These are phyloP conservation scores for Kwoniella mangroviensis DNA, from an alignment of 768 basidiomycete genomes.

Conservation along the genomic window DNA sequence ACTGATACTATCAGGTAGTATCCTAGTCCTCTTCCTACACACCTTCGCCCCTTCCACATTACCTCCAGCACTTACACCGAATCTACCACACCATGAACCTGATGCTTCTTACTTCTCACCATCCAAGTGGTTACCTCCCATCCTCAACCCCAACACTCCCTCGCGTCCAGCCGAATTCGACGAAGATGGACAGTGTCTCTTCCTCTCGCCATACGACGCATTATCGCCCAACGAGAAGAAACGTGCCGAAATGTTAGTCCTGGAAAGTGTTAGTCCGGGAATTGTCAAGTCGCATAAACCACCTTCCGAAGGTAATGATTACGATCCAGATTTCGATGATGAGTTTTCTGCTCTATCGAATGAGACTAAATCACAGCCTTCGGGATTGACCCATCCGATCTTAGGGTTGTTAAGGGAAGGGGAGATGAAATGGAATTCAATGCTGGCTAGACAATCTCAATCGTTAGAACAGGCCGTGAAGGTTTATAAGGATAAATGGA, in stretches of 20 bases:
- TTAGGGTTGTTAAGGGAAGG: slow-evolving; percentile 81
- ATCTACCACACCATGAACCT: slow-evolving; percentile 37
- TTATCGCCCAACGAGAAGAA: slow-evolving; percentile 46
- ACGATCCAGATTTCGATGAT: slow-evolving; percentile 41
- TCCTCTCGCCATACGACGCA: slow-evolving; percentile 54
- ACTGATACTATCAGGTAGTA: slow-evolving; percentile 35
- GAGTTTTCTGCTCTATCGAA: slow-evolving; percentile 30
- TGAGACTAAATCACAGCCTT: slow-evolving; percentile 23
- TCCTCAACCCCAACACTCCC: slow-evolving; percentile 41
- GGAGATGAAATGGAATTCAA: slow-evolving; percentile 69
- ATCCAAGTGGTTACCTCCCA: slow-evolving; percentile 55
- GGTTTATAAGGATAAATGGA: slow-evolving; percentile 81
- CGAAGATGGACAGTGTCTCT: slow-evolving; percentile 55
- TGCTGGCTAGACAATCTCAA: slow-evolving; percentile 76
- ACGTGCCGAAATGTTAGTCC: slow-evolving; percentile 43
- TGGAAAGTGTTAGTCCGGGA: slow-evolving; percentile 50
- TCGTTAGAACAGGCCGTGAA: slow-evolving; percentile 75
- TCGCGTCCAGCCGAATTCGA: slow-evolving; percentile 52
- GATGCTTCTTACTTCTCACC: slow-evolving; percentile 49
- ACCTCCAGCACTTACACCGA: slow-evolving; percentile 39
- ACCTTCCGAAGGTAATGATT: slow-evolving; percentile 24
- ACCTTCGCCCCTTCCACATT: slow-evolving; percentile 47
- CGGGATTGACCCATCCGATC: slow-evolving; percentile 69
- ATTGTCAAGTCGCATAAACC: slow-evolving; percentile 39
- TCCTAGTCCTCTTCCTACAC: slow-evolving; percentile 50